These are phyloP conservation scores for Mariannaea sp. DNA, from an alignment of 2,329 filamentous ascomycete genomes.

Conservation along the genomic window DNA sequence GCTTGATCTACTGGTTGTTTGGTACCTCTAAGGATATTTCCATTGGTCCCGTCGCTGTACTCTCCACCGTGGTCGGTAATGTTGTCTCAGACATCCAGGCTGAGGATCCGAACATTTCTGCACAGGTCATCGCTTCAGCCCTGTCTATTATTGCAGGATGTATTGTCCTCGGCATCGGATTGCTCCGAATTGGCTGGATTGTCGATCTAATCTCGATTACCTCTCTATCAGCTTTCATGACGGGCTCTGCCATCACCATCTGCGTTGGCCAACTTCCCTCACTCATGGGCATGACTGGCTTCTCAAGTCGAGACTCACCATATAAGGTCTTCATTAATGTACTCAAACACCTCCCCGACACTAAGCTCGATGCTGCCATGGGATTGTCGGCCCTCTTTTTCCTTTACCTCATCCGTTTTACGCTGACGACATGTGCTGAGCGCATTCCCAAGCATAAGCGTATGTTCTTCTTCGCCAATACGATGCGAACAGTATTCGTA, in stretches of 20 bases:
- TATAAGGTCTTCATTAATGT: slow-evolving; percentile 85
- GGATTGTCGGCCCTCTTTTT: slow-evolving; percentile 80
- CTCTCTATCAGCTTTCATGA: slow-evolving; percentile 95
- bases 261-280: slow-evolving; percentile 79
- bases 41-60: slow-evolving; percentile 93
- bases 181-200: slow-evolving; percentile 83
- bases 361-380: slow-evolving; percentile 81
- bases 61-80: slow-evolving; percentile 88
- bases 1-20: slow-evolving; percentile 95
- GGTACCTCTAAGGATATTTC: slow-evolving; percentile 98
- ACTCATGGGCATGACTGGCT: slow-evolving; percentile 77
- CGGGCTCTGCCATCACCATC: slow-evolving; percentile 90
- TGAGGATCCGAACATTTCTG: slow-evolving; percentile 60
- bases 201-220: slow-evolving; percentile 92
- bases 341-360: slow-evolving; percentile 69
- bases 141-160: slow-evolving; percentile 77
- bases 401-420: slow-evolving; percentile 75
- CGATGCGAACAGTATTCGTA: slow-evolving; percentile 86
- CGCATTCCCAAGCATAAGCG: slow-evolving; percentile 72
- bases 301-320: slow-evolving; percentile 77
- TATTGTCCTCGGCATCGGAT: slow-evolving; percentile 78
- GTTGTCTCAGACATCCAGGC: slow-evolving; percentile 70
- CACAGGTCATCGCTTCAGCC: slow-evolving; percentile 74
- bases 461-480: slow-evolving; percentile 86
- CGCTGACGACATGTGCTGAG: slow-evolving; percentile 68